A percentile compares a stretch with the other conserved stretches of the same genome.
phyloP scores from a whole-genome alignment of 352 stramenopile genomes.

The Globisporangium heterothallicum region DNA sequence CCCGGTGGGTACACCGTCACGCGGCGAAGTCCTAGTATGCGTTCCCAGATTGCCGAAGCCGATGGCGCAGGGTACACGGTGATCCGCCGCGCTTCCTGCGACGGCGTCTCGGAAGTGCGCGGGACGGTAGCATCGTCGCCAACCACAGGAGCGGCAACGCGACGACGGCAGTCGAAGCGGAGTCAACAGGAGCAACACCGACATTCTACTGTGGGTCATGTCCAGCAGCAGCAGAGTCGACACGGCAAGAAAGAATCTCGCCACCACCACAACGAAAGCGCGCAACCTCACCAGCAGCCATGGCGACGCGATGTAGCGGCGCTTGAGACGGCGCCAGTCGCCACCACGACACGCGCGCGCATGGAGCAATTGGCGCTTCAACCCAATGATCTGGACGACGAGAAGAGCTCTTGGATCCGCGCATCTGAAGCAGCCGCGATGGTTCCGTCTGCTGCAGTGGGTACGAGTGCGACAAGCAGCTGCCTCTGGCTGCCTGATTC shows the following conservation, averaged over 20 bases:
- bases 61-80: constrained; percentile 54
- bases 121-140: background rate
- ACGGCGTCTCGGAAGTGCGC: constrained; percentile 4
- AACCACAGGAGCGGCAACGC: background rate
- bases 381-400: background rate
- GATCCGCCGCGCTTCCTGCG: constrained; percentile 24
- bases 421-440: too few species aligned
- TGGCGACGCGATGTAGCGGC: background rate
- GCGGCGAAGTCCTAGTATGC: constrained; percentile 16
- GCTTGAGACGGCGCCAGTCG: background rate
- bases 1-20: constrained; percentile 33
- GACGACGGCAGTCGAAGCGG: constrained; percentile 6
- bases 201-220: too few species aligned
- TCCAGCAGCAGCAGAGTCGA: constrained; percentile 3
- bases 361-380: constrained; percentile 7
- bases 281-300: constrained; percentile 1
- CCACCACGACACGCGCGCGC: constrained; percentile 12
- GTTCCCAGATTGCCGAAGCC: constrained; percentile 13
- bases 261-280: background rate
- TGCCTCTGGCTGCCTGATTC: background rate
- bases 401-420: background rate
- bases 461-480: background rate
- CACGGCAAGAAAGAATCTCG: constrained; percentile 8
- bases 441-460: too few species aligned
- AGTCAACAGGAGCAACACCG: constrained; percentile 9